phyloP scores from a whole-genome alignment of 768 basidiomycete genomes.

The Naganishia vaughanmartiniae region DNA sequence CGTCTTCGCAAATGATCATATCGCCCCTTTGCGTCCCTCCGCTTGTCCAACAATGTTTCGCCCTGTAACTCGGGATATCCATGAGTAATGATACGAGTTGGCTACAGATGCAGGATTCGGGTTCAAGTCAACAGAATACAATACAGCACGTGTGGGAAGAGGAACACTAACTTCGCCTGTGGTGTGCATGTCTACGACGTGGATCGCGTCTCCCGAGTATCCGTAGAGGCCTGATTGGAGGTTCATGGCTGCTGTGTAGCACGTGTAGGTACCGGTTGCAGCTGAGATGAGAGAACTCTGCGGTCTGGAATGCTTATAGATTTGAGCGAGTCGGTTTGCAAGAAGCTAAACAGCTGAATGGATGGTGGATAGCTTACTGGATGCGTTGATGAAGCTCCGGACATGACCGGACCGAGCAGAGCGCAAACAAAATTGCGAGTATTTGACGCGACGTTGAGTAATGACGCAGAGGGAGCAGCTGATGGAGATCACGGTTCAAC shows the following conservation, averaged over 20 bases:
- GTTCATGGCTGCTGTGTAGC: neutral
- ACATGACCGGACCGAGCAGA: too few relatives aligned
- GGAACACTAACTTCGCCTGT: neutral
- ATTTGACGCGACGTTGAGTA: too few relatives aligned
- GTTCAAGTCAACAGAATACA: neutral
- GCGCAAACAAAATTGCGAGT: too few relatives aligned
- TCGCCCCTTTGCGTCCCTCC: neutral
- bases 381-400: too few relatives aligned
- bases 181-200: neutral
- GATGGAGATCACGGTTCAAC: too few relatives aligned
- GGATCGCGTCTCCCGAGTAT: neutral
- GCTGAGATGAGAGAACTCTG: too few relatives aligned
- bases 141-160: neutral
- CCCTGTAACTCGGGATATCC: constrained; percentile 6
- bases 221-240: neutral
- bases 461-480: too few relatives aligned
- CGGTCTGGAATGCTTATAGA: too few relatives aligned
- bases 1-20: neutral
- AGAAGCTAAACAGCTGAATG: too few relatives aligned
- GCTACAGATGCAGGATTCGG: neutral
- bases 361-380: too few relatives aligned
- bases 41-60: neutral
- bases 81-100: neutral
- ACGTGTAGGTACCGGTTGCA: too few relatives aligned
- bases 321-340: too few relatives aligned